Conservation (phyloP, 192 early-diverging fungal genomes). For the Spinellus fusiger region DNA sequence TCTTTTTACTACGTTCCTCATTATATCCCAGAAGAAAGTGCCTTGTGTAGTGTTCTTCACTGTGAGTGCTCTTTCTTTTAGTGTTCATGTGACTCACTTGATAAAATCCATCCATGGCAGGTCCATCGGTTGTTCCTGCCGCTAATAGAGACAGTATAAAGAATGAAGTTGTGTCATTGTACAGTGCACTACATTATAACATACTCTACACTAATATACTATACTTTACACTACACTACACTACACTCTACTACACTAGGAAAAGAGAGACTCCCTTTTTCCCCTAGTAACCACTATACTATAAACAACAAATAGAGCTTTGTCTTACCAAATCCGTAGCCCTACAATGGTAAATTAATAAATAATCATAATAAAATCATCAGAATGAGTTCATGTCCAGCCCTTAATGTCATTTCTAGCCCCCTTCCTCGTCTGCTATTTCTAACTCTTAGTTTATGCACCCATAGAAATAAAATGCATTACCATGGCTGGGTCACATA, state of each 20-base stretch:
- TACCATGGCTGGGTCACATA: slow-evolving; percentile 31
- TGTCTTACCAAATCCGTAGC: slow-evolving; percentile 31
- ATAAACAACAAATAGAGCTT: background rate
- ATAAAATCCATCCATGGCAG: slow-evolving; percentile 26
- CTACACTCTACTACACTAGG: no score
- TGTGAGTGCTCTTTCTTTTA: background rate
- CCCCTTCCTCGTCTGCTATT: no score
- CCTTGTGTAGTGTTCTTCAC: slow-evolving; percentile 24
- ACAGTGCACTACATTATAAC: background rate
- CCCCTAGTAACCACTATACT: no score
- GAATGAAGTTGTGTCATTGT: no score
- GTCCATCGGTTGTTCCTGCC: slow-evolving; percentile 55
- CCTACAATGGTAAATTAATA: slow-evolving; percentile 38
- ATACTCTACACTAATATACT: background rate
- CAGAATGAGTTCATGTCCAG: no score
- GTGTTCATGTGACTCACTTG: slow-evolving; percentile 1
- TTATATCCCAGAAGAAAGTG: slow-evolving; percentile 17
- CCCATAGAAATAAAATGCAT: background rate
- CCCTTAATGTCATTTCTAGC: no score
- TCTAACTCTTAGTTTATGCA: no score
- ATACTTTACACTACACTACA: no score
- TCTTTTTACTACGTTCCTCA: slow-evolving; percentile 1
- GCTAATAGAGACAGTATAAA: slow-evolving; percentile 21
- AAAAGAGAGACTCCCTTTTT: background rate
- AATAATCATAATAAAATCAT: slow-evolving; percentile 3